Conservation (phyloP, 2,329 filamentous ascomycete genomes). For the Acrocalymma vagum region DNA sequence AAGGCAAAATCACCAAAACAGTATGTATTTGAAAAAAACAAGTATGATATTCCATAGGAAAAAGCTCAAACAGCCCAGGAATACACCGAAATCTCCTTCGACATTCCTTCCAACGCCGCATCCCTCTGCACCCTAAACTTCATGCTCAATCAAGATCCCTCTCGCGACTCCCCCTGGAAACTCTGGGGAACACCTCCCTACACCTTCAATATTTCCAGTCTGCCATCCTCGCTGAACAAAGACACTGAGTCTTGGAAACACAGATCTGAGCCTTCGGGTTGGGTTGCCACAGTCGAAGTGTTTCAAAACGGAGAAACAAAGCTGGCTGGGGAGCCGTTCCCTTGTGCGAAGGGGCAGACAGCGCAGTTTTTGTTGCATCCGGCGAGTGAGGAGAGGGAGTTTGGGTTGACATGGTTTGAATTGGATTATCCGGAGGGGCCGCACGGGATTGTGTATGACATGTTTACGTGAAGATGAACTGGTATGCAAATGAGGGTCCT, state of each 20-base stretch:
- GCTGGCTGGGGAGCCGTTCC: slow-evolving; percentile 22
- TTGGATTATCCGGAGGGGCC: slow-evolving; percentile 30
- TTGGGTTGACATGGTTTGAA: slow-evolving; percentile 41
- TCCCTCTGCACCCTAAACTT: slow-evolving; percentile 35
- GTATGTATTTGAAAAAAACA: slow-evolving; percentile 14
- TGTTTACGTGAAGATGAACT: slow-evolving; percentile 18
- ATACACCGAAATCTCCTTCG: slow-evolving; percentile 41
- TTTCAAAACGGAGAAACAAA: slow-evolving; percentile 14
- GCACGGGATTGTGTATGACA: slow-evolving; percentile 42
- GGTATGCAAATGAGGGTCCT: neutral
- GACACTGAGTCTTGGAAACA: slow-evolving; percentile 37
- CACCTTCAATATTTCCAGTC: slow-evolving; percentile 33
- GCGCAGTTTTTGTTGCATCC: slow-evolving; percentile 40
- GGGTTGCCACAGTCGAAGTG: slow-evolving; percentile 28
- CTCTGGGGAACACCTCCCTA: slow-evolving; percentile 28
- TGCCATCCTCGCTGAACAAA: slow-evolving; percentile 33
- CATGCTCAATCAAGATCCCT: slow-evolving; percentile 26
- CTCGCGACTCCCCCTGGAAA: slow-evolving; percentile 25
- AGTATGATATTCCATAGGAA: slow-evolving; percentile 19
- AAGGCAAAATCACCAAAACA: slow-evolving; percentile 26
- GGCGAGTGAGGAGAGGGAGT: slow-evolving; percentile 14
- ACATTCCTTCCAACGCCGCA: slow-evolving; percentile 34
- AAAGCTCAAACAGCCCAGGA: slow-evolving; percentile 6
- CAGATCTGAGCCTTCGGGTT: slow-evolving; percentile 21
- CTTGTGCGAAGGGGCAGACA: slow-evolving; percentile 29